Percentiles rank a stretch among this genome's conserved stretches.
Conservation (phyloP, 1,139 yeast genomes). For the Debaryomyces fabryi region DNA sequence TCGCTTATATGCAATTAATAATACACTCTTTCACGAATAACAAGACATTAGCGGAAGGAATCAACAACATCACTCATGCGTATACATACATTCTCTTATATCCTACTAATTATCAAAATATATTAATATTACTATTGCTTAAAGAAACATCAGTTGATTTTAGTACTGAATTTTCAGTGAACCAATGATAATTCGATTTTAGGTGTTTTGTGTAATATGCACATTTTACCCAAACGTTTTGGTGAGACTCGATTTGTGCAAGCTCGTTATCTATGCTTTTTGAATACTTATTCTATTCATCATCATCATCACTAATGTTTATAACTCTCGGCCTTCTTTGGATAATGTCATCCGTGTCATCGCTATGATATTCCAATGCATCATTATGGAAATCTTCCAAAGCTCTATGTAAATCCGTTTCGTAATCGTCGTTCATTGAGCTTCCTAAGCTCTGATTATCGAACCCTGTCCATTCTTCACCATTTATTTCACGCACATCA, state of each 20-base stretch:
- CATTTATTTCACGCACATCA: not conserved
- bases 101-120: conserved; percentile 5
- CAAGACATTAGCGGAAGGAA: not conserved
- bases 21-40: not conserved
- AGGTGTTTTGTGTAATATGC: conserved; percentile 10
- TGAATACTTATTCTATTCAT: conserved; percentile 2
- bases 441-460: not conserved
- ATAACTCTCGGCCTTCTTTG: conserved; percentile 12
- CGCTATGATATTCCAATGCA: conserved; percentile 9
- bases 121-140: not conserved
- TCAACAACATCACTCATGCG: not conserved
- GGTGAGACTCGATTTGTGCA: not conserved
- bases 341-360: conserved; percentile 10
- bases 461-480: conserved; percentile 7
- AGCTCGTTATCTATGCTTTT: not conserved
- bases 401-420: conserved; percentile 14
- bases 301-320: conserved; percentile 12
- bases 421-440: conserved; percentile 15
- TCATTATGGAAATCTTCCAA: conserved; percentile 12
- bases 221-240: conserved; percentile 2
- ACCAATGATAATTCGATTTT: conserved; percentile 8
- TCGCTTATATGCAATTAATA: not conserved
- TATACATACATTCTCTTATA: conserved; percentile 5
- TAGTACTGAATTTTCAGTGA: conserved; percentile 6
- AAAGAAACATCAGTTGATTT: conserved; percentile 2